Base-by-base conservation (phyloP, 1,139 yeast genomes). In the Suhomyces bokatorum region DNA sequence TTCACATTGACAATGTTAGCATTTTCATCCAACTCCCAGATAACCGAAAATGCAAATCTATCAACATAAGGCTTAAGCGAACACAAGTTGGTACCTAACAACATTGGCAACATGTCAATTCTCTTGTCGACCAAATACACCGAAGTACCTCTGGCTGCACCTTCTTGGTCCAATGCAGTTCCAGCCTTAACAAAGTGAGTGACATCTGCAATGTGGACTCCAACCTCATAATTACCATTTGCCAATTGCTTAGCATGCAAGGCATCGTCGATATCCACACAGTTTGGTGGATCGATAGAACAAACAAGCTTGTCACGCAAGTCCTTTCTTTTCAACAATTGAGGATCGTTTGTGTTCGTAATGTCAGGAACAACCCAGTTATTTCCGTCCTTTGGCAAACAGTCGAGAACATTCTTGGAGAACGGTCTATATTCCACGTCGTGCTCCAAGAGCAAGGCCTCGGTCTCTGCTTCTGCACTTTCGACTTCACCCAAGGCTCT, bases 241-340 rank as follows among this genome's bases (percentile, higher is more conserved):
- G 96, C 91, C 39, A 95, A 75, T 45, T 66, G 63, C 53, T 77
- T 73, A 0, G 99, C 98, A 63, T 95, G 99, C 45, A 95, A 73
- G 1, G 99, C 99, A 71, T 95, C 99, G 73, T 95, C 99, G 57
- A 95, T 95, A 79, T 95, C 99, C 54, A 91, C 98, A 81, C 99
- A 93, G 36, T 87, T 85, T 2, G 97, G 97, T 12, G 99, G 99
- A 75, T 95, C 99, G 54, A 95, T 95, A 32, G 96, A 87, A 64
- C 99, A 95, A 34, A 95, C 90, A 38, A 89, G 72, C 56, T 89
- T 81, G 56, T 93, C 95, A 60, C 99, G 80, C 49, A 91, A 74
- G 66, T 95, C 99, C 45, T 73, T 78, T 63, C 99, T 81, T 54
- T 83, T 80, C 29, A 75, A 71, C 55, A 87, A 67, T 51, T 79